Base-by-base conservation (phyloP, 116 monocot genomes). In the Zostera marina region DNA sequence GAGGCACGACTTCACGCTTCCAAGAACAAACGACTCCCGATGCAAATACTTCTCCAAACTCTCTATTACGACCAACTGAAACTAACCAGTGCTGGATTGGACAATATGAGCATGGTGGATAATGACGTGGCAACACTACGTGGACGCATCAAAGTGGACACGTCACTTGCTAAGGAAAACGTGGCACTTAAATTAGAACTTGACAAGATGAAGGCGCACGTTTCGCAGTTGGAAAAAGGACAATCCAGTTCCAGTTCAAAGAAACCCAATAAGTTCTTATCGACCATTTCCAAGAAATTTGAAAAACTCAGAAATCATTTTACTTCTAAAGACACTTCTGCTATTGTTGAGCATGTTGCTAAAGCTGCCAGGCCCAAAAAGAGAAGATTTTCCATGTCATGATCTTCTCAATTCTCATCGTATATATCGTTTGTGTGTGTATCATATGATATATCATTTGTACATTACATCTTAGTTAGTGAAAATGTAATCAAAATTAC, bases 31-130 rank as follows among this genome's bases (percentile, higher is more conserved):
- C 70, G 96, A 0, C 90, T 98, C 7, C 96, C 96, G 6, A 25
- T 89, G 4, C 89, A 98, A 47, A 74, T 80, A 25, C 68, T 82
- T 24, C 81, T 98, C 40, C 88, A 79, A 19, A 77, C 80, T 11
- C 82, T 96, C 56, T 89, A 86, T 72, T 89, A 82, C 68, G 96
- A 96, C 70, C 78, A 89, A 72, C 82, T 96, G 58, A 80, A 89
- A 19, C 61, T 96, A n/a, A n/a, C n/a, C 6, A 75, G 89, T 15
- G 79, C 85, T 68, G 63, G 70, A 38, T 23, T 11, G 10, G 63
- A 17, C 8, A 39, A 3, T 38, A 6, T 1, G 51, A 10, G 19
- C 45, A 52, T 4, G 23, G 21, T 39, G 22, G 0, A 20, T 42
- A 53, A 53, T 41, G 65, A 22, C 15, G 63, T 46, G 11, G 64